Base-by-base conservation (phyloP, 2,329 filamentous ascomycete genomes). In the Paecilomyces variotii region DNA sequence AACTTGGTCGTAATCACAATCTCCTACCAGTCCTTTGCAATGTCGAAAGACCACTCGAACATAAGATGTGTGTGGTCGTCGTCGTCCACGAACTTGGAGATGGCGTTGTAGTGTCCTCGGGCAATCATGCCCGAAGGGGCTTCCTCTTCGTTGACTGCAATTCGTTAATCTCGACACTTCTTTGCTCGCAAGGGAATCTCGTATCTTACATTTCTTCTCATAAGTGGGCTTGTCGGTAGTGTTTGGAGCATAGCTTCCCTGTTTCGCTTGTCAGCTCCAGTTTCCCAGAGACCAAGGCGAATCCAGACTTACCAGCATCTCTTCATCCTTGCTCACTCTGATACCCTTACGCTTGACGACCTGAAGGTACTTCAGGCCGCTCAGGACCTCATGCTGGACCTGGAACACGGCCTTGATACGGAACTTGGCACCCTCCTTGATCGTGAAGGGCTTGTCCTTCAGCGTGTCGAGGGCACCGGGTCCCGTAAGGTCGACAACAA, bases 1-100 rank as follows among this genome's bases (percentile, higher is more conserved):
- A 28, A 25, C 27, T 24, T 28, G 30, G 19, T 30, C 53, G 53
- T 32, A 53, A 27, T 53, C 14, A n/a, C 27, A 32, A 9, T 54
- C 28, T 19, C 24, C 51, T 53, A 53, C 53, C 53, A 54, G 10
- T 54, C 90, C 84, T 97, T 99, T 78, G 88, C 84, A 74, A 99
- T 96, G 72, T 97, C 89, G 70, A 99, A 97, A 62, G 87, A 86
- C 94, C 94, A 99, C 70, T 96, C 89, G 75, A 99, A 99, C 73
- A 88, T 82, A 63, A 99, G 82, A 77, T 99, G 92, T 63, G 84
- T 87, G 77, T 91, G 87, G 75, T 94, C 88, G 79, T 99, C 94
- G 70, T 99, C 94, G 73, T 99, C 94, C 62, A 96, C 84, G 74
- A 99, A 99, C 76, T 86, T 91, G 65, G 91, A 96, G 61, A 87